phyloP scores from a whole-genome alignment of 345 rosid species.

The Viola odorata region DNA sequence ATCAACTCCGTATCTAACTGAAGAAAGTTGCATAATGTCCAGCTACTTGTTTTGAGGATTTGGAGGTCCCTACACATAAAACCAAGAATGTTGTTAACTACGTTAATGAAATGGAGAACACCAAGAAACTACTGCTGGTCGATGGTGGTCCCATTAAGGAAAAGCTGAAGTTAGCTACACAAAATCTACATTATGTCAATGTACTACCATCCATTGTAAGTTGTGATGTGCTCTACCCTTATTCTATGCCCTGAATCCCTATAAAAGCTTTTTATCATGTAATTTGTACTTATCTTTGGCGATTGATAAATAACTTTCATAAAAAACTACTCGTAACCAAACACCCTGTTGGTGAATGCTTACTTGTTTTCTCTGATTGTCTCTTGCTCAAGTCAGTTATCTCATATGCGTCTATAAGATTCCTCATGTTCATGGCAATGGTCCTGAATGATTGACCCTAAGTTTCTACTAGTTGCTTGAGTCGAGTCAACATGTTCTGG shows the following conservation, averaged over 20 bases:
- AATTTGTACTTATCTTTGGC: background rate
- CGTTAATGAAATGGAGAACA: slow-evolving; percentile 61
- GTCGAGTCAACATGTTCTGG: background rate
- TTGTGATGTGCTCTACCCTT: slow-evolving; percentile 9
- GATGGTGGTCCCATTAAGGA: slow-evolving; percentile 77
- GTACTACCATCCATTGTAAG: slow-evolving; percentile 90
- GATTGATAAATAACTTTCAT: background rate
- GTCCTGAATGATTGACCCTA: no score
- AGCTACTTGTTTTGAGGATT: slow-evolving; percentile 85
- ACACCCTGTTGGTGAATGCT: no score
- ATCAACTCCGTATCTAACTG: background rate
- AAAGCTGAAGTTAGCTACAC: slow-evolving; percentile 85
- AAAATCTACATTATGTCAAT: slow-evolving; percentile 79
- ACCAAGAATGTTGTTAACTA: slow-evolving; percentile 72
- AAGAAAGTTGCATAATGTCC: slow-evolving; percentile 16
- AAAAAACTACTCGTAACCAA: no score
- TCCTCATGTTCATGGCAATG: no score
- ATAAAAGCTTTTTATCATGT: background rate
- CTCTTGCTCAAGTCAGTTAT: background rate
- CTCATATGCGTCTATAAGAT: background rate
- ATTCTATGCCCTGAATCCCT: background rate
- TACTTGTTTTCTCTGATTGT: background rate
- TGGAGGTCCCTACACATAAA: slow-evolving; percentile 77
- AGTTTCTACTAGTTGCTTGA: background rate
- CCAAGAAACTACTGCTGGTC: slow-evolving; percentile 74